A percentile compares a stretch with the other conserved stretches of the same genome.
Evolutionary conservation across 768 basidiomycete genomes (phyloP).

Genomic region (Botryobasidium botryosum): DNA sequence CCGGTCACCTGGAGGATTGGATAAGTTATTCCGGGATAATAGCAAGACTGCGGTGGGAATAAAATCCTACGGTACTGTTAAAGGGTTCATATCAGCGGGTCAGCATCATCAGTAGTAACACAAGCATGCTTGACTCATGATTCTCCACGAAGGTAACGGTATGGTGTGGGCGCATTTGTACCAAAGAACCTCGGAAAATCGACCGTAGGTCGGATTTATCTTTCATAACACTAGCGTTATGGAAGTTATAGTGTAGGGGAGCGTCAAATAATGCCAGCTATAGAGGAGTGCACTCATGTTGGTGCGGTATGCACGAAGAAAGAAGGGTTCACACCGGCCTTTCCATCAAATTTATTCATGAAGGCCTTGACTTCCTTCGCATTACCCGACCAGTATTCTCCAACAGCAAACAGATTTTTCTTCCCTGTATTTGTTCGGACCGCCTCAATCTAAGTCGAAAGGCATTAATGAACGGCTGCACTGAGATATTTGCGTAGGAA

Average conservation of each 20-base stretch:
- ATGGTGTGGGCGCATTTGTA: constrained; percentile 51
- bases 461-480: too few relatives aligned
- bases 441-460: constrained; percentile 23
- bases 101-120: too few relatives aligned
- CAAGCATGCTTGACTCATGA: constrained; percentile 78
- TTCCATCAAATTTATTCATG: constrained; percentile 29
- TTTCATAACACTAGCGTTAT: constrained; percentile 52
- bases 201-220: constrained; percentile 56
- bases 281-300: too few relatives aligned
- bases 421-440: constrained; percentile 19
- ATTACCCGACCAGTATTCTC: constrained; percentile 68
- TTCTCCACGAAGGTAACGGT: constrained; percentile 87
- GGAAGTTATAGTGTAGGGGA: constrained; percentile 71
- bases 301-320: too few relatives aligned
- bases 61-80: too few relatives aligned
- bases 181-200: constrained; percentile 53
- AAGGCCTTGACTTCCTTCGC: constrained; percentile 31
- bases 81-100: too few relatives aligned
- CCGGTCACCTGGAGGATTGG: constrained; percentile 35
- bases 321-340: too few relatives aligned
- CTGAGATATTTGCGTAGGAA: constrained; percentile 17
- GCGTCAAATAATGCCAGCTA: constrained; percentile 86
- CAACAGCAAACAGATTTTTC: constrained; percentile 41
- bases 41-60: too few relatives aligned
- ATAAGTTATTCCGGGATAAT: too few relatives aligned